Base-by-base conservation (phyloP, 75 land plant genomes). In the Azolla pinnata region DNA sequence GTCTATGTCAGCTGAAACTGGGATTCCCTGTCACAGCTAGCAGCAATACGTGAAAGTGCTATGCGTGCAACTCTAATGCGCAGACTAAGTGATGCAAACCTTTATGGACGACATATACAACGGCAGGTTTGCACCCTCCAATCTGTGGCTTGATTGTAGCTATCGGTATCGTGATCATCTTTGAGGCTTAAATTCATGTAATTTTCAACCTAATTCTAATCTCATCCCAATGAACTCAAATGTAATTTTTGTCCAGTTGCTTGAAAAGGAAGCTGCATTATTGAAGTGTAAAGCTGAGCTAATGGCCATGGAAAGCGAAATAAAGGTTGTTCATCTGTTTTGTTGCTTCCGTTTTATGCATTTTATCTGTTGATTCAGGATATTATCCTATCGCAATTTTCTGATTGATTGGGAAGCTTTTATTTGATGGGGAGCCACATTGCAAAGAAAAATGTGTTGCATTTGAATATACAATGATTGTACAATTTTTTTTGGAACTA, bases 31-130 rank as follows among this genome's bases (percentile, higher is more conserved):
- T n/a, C n/a, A 35, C 84, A 88, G 95, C 50, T 82, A 66, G 77
- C 63, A 49, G 17, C 72, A 18, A 29, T 82, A 33, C 75, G 74
- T 9, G 66, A 54, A 59, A 73, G 77, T 69, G 55, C 78, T 42
- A 69, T 70, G 32, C 76, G 90, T 53, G 26, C 64, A 18, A 83
- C 73, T 63, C 76, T 90, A 32, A 29, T 75, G 10, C 83, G 56
- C 59, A 90, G 87, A 48, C 79, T 90, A 24, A 79, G 88, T 77
- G 92, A 87, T 74, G 97, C 92, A 5, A 90, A 90, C 61, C 85
- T 79, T 51, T 75, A 81, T 45, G 87, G 81, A 44, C 71, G 88
- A 25, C 79, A 76, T 51, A 75, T 90, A 17, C 83, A 81, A 60
- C 65, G 88, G 10, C 81, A 87, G 85, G 92, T 84, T 27, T 62